phyloP scores from a whole-genome alignment of 768 basidiomycete genomes.

The Gyrodon lividus region DNA sequence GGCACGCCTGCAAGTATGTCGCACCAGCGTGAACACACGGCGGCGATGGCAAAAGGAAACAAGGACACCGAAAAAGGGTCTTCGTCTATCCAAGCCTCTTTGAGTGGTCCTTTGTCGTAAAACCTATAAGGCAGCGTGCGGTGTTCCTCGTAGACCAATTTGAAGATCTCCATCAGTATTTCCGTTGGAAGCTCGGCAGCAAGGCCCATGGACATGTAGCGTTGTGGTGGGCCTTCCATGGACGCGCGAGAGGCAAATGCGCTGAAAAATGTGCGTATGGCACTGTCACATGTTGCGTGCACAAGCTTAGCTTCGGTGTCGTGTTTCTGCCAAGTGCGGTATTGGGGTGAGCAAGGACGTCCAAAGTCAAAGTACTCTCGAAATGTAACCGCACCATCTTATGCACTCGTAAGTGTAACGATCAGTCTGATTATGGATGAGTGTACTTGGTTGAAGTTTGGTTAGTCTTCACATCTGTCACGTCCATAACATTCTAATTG shows the following conservation, averaged over 20 bases:
- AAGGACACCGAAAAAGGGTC: neutral
- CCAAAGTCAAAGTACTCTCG: no score
- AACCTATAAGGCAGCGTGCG: neutral
- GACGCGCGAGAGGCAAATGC: neutral
- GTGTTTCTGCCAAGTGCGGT: neutral
- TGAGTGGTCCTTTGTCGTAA: neutral
- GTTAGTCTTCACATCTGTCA: no score
- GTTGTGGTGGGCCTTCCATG: neutral
- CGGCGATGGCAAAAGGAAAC: constrained; percentile 7
- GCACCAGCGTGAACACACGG: constrained; percentile 5
- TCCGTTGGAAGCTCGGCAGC: neutral
- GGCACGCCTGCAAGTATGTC: neutral
- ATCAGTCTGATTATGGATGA: no score
- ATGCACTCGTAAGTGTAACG: no score
- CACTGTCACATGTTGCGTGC: neutral
- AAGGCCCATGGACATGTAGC: neutral
- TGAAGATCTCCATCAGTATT: neutral
- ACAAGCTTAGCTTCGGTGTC: neutral
- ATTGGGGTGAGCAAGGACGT: no score
- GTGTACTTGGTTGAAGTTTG: no score
- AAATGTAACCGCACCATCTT: no score
- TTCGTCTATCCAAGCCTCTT: constrained; percentile 1
- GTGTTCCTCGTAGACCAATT: neutral
- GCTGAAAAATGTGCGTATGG: neutral
- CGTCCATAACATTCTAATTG: no score